Conservation (phyloP, 2,329 filamentous ascomycete genomes). For the Pyrenochaeta sp. region DNA sequence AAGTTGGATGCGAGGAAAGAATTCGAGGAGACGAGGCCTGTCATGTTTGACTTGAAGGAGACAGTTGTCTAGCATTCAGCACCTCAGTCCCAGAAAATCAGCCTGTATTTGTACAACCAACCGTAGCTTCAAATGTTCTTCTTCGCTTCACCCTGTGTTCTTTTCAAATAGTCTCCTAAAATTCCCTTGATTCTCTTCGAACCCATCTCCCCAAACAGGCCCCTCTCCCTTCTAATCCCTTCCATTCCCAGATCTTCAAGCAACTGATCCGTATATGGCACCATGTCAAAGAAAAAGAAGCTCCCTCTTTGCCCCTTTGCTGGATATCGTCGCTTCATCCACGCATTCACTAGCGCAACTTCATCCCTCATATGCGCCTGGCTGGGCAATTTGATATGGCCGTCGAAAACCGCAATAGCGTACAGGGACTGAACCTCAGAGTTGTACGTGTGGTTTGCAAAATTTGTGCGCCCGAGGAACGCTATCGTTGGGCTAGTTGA, state of each 20-base stretch:
- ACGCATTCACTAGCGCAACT: slow-evolving; percentile 11
- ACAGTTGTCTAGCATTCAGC: slow-evolving; percentile 12
- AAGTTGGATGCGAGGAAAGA: slow-evolving; percentile 16
- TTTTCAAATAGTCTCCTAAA: not conserved
- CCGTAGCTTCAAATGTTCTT: not conserved
- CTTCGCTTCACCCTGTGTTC: not conserved
- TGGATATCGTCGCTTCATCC: slow-evolving; percentile 11
- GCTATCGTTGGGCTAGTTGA: slow-evolving; percentile 29
- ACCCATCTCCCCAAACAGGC: not conserved
- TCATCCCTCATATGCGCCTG: slow-evolving; percentile 5
- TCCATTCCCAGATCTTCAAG: slow-evolving; percentile 11
- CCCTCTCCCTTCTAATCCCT: slow-evolving; percentile 21
- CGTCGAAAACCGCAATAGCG: slow-evolving; percentile 33
- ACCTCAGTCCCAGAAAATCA: too few relatives aligned
- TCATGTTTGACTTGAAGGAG: slow-evolving; percentile 26
- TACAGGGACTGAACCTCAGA: slow-evolving; percentile 40
- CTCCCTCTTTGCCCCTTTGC: slow-evolving; percentile 4
- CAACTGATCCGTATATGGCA: slow-evolving; percentile 15
- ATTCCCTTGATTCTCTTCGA: not conserved
- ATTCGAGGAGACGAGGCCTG: slow-evolving; percentile 25
- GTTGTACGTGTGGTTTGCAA: slow-evolving; percentile 34
- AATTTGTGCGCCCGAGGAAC: slow-evolving; percentile 34
- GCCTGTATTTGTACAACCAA: too few relatives aligned
- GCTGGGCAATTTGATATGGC: slow-evolving; percentile 2
- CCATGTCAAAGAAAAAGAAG: slow-evolving; percentile 13